These are phyloP conservation scores for Geranium brycei DNA, from an alignment of 345 rosid species.

Conservation along the genomic window DNA sequence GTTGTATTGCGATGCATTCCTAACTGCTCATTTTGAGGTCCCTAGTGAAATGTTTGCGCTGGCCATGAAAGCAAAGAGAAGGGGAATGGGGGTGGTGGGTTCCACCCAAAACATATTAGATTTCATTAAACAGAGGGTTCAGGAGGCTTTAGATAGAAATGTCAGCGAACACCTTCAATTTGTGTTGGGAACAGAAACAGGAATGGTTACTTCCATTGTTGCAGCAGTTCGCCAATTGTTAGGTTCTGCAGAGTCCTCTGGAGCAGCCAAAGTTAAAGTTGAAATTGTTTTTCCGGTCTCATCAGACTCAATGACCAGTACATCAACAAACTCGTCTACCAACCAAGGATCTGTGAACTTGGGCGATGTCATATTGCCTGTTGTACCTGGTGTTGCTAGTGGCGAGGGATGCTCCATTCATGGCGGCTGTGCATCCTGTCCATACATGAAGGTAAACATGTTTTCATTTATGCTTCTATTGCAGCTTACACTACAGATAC, in stretches of 20 bases:
- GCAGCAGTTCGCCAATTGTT: conserved; percentile 54
- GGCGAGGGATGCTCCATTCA: conserved; percentile 95
- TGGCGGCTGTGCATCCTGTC: conserved; percentile 98
- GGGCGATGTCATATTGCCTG: conserved; percentile 45
- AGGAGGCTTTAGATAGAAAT: conserved; percentile 68
- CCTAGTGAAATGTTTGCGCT: conserved; percentile 98
- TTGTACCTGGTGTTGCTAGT: conserved; percentile 82
- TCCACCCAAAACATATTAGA: conserved; percentile 88
- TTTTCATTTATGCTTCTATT: neutral
- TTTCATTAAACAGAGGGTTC: conserved; percentile 69
- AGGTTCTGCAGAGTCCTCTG: conserved; percentile 27
- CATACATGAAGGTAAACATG: conserved; percentile 78
- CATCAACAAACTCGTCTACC: conserved; percentile 34
- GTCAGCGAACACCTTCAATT: conserved; percentile 74
- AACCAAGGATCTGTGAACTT: conserved; percentile 22
- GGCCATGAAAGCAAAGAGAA: conserved; percentile 86
- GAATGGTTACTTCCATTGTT: conserved; percentile 93
- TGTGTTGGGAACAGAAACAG: conserved; percentile 89
- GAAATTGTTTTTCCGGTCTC: conserved; percentile 95
- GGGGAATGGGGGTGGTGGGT: conserved; percentile 95
- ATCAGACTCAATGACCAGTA: conserved; percentile 63
- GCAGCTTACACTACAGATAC: neutral
- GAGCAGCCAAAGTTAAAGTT: conserved; percentile 44
- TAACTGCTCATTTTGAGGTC: conserved; percentile 91
- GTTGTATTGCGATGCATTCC: conserved; percentile 79